Evolutionary conservation across 2,329 filamentous ascomycete species (phyloP).

Genomic region (Ascochyta clinopodiicola): DNA sequence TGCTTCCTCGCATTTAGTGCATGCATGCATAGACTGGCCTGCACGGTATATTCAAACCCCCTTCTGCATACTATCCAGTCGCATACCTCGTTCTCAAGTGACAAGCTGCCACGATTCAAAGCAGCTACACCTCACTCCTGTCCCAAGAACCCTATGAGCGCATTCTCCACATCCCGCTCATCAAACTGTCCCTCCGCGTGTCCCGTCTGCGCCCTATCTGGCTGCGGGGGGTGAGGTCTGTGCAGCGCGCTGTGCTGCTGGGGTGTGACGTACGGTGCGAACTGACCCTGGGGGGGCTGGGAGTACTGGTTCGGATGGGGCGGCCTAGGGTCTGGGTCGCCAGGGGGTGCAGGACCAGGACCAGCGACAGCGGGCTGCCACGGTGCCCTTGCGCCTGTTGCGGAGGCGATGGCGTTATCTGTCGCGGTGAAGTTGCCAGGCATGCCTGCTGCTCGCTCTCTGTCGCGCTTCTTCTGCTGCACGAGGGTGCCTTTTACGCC

Average conservation of each 20-base stretch:
- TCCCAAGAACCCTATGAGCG: slow-evolving; percentile 34
- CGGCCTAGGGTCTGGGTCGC: neutral
- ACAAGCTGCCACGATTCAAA: too few relatives aligned
- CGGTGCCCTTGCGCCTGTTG: neutral
- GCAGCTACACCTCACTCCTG: neutral
- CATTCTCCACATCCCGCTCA: slow-evolving; percentile 36
- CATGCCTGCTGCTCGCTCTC: slow-evolving; percentile 34
- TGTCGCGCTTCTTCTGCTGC: slow-evolving; percentile 56
- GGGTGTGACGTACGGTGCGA: neutral
- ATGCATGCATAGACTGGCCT: too few relatives aligned
- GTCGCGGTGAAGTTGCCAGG: neutral
- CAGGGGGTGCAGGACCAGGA: neutral
- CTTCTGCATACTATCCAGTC: too few relatives aligned
- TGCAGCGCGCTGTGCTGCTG: neutral
- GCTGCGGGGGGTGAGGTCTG: neutral
- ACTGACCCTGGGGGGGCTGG: neutral
- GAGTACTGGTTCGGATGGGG: neutral
- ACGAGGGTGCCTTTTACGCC: slow-evolving; percentile 64
- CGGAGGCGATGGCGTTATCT: neutral
- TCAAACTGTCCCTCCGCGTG: slow-evolving; percentile 14
- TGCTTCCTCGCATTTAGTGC: too few relatives aligned
- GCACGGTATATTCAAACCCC: too few relatives aligned
- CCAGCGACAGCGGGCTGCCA: neutral
- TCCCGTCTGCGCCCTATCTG: neutral
- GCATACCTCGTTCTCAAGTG: too few relatives aligned